Evolutionary conservation across 2,329 filamentous ascomycete species (phyloP).

Genomic region (Penicillium decumbens): DNA sequence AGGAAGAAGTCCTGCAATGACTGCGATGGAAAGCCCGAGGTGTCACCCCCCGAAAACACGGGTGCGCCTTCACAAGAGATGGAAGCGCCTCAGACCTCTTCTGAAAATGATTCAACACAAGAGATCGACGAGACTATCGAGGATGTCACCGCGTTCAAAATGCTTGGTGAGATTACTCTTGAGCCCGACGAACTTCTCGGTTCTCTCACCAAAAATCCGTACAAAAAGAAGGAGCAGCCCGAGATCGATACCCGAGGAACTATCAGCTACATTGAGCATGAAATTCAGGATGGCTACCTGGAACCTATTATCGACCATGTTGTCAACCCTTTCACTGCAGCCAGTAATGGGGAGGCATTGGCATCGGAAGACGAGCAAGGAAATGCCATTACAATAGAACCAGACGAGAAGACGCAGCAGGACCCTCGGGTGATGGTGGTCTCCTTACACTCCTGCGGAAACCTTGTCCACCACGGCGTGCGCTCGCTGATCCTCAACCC

Average conservation of each 20-base stretch:
- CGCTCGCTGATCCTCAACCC: conserved; percentile 80
- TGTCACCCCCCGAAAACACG: conserved; percentile 7
- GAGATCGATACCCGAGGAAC: conserved; percentile 25
- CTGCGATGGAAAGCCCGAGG: conserved; percentile 16
- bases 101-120: conserved; percentile 2
- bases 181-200: conserved; percentile 27
- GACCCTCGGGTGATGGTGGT: conserved; percentile 67
- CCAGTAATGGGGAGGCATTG: not conserved
- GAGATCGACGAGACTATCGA: conserved; percentile 19
- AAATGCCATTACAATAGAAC: conserved; percentile 1
- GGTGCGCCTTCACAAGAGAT: not conserved
- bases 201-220: conserved; percentile 3
- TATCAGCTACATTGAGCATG: conserved; percentile 42
- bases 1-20: conserved; percentile 57
- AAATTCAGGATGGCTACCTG: conserved; percentile 39
- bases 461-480: conserved; percentile 91
- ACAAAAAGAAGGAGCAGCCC: conserved; percentile 12
- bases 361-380: conserved; percentile 1
- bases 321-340: conserved; percentile 14
- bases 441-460: conserved; percentile 94
- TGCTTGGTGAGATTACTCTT: conserved; percentile 34
- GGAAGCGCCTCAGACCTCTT: conserved; percentile 2
- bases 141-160: conserved; percentile 28
- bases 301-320: conserved; percentile 35
- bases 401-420: conserved; percentile 6